phyloP scores from a whole-genome alignment of 2,329 filamentous ascomycete genomes.

The Chrysosporium keratinophilum region DNA sequence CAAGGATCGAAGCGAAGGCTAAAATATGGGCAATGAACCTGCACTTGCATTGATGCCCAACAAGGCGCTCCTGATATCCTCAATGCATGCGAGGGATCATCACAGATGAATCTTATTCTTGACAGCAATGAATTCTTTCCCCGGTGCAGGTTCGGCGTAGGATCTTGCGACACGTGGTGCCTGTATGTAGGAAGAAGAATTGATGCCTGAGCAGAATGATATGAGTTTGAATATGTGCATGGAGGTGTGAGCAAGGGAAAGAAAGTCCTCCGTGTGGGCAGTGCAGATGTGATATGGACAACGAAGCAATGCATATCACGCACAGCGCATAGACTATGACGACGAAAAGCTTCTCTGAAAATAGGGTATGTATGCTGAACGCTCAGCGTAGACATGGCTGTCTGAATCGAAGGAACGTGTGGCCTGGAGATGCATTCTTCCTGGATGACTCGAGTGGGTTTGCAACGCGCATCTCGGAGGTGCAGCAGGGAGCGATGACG shows the following conservation, averaged over 20 bases:
- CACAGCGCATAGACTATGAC: background rate
- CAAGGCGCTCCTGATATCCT: background rate
- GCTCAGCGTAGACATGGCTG: background rate
- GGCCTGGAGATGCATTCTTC: background rate
- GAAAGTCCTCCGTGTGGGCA: background rate
- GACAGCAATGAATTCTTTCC: background rate
- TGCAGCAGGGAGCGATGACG: background rate
- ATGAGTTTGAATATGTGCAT: background rate
- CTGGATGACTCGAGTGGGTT: no score
- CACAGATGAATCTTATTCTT: background rate
- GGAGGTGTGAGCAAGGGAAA: background rate
- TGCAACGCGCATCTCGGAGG: background rate
- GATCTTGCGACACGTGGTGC: slow-evolving; percentile 9
- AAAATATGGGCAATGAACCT: background rate
- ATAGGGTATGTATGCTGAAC: background rate
- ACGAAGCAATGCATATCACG: slow-evolving; percentile 11
- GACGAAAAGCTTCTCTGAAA: background rate
- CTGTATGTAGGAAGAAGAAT: background rate
- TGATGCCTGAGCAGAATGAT: background rate
- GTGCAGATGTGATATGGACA: slow-evolving; percentile 6
- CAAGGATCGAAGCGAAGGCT: no score
- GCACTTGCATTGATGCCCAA: slow-evolving; percentile 8
- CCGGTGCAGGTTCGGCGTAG: background rate
- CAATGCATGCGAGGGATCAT: no score
- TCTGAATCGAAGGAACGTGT: background rate